Percentiles rank a stretch among this genome's conserved stretches.
phyloP scores from a whole-genome alignment of 108 stramenopile genomes.

The Epithemia pelagica region DNA sequence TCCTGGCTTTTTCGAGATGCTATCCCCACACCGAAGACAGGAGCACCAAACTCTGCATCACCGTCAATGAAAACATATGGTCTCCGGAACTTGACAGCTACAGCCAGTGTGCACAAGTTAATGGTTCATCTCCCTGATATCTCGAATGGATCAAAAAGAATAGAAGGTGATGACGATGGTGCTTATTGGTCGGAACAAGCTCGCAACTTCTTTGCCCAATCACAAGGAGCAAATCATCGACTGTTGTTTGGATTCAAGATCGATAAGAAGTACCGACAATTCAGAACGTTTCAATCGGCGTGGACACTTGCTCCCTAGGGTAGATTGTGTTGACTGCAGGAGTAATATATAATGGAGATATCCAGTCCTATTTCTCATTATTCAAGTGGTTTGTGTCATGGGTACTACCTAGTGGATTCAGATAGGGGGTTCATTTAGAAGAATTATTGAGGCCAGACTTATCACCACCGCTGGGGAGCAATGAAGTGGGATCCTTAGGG shows the following conservation, averaged over 20 bases:
- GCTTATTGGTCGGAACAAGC: background rate
- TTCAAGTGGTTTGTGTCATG: no score
- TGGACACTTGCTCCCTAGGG: no score
- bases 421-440: no score
- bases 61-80: background rate
- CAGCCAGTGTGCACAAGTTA: constrained; percentile 10
- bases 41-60: background rate
- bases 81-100: background rate
- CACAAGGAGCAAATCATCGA: background rate
- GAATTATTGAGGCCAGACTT: no score
- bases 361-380: no score
- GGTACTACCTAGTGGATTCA: no score
- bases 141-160: background rate
- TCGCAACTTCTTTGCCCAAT: background rate
- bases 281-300: background rate
- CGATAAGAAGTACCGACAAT: background rate
- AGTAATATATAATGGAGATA: no score
- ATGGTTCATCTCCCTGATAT: constrained; percentile 16
- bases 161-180: background rate
- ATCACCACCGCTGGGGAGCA: no score
- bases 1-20: constrained; percentile 7
- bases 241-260: constrained; percentile 3
- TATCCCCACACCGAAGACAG: no score
- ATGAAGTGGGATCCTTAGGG: no score
- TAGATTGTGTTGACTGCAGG: no score